Conservation (phyloP, 352 stramenopile genomes). For the Phytophthora ohioensis region DNA sequence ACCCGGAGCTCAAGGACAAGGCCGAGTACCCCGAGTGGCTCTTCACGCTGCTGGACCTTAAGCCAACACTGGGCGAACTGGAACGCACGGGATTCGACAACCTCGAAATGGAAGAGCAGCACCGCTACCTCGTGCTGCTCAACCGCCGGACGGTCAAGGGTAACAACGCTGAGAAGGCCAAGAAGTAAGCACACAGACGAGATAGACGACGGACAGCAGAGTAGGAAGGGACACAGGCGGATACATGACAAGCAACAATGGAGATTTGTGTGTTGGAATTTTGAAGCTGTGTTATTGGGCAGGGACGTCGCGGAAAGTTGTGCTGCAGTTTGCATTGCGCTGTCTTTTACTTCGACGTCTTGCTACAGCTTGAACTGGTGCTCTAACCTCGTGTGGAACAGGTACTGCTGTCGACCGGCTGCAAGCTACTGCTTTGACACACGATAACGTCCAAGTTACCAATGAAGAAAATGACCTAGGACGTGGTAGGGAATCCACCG, state of each 20-base stretch:
- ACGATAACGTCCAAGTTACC: slow-evolving; percentile 6
- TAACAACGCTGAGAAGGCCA: slow-evolving; percentile 85
- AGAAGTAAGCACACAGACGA: slow-evolving; percentile 69
- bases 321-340: background rate
- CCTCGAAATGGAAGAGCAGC: slow-evolving; percentile 78
- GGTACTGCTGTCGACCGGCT: slow-evolving; percentile 1
- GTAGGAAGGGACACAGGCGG: slow-evolving; percentile 16
- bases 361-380: slow-evolving; percentile 7
- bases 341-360: slow-evolving; percentile 3
- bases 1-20: slow-evolving; percentile 84
- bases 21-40: slow-evolving; percentile 88
- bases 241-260: slow-evolving; percentile 23
- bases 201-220: slow-evolving; percentile 18
- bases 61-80: slow-evolving; percentile 80
- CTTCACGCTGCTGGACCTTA: slow-evolving; percentile 79
- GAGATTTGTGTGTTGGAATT: slow-evolving; percentile 21
- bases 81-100: slow-evolving; percentile 86
- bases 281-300: slow-evolving; percentile 12
- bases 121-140: slow-evolving; percentile 77
- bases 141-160: slow-evolving; percentile 79
- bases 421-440: slow-evolving; percentile 12
- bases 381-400: slow-evolving; percentile 14
- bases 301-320: slow-evolving; percentile 1
- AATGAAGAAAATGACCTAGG: slow-evolving; percentile 26
- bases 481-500: slow-evolving; percentile 66